These are phyloP conservation scores for Bruguiera gymnorhiza DNA, from an alignment of 345 rosid species.

Conservation along the genomic window DNA sequence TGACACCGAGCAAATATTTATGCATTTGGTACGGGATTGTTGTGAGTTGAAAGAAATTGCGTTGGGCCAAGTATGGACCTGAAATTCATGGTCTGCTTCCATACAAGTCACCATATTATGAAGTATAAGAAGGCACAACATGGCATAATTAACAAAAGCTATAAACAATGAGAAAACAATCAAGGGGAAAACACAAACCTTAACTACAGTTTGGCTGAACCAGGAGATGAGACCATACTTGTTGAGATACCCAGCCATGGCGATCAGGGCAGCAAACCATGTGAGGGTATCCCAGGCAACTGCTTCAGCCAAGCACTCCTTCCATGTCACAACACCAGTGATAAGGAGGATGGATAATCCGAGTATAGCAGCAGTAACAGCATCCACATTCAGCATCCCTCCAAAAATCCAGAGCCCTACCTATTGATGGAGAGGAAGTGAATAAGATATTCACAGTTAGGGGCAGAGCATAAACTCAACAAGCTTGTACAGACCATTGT, in stretches of 20 bases:
- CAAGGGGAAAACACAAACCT: slow-evolving; percentile 48
- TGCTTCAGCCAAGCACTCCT: slow-evolving; percentile 89
- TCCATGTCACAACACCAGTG: slow-evolving; percentile 98
- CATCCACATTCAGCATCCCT: slow-evolving; percentile 72
- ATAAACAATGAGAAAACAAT: background rate
- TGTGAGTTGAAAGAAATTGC: background rate
- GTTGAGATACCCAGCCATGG: slow-evolving; percentile 99
- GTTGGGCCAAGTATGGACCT: background rate
- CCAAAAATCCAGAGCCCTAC: slow-evolving; percentile 98
- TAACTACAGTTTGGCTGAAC: slow-evolving; percentile 98
- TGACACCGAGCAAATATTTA: too few species aligned
- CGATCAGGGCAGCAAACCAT: slow-evolving; percentile 99
- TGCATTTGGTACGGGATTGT: too few species aligned
- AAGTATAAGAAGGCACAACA: background rate
- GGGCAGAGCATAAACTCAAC: background rate
- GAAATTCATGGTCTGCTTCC: background rate
- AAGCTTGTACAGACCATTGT: background rate
- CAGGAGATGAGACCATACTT: slow-evolving; percentile 96
- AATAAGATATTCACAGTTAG: background rate
- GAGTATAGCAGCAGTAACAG: slow-evolving; percentile 98
- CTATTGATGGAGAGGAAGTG: slow-evolving; percentile 34
- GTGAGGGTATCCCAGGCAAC: slow-evolving; percentile 99
- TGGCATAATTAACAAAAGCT: slow-evolving; percentile 3
- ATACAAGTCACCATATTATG: background rate
- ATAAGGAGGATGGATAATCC: slow-evolving; percentile 88